Percentiles rank a stretch among this genome's conserved stretches.
These are phyloP conservation scores for Crassisporium funariophilum DNA, from an alignment of 768 basidiomycete species.

Conservation along the genomic window DNA sequence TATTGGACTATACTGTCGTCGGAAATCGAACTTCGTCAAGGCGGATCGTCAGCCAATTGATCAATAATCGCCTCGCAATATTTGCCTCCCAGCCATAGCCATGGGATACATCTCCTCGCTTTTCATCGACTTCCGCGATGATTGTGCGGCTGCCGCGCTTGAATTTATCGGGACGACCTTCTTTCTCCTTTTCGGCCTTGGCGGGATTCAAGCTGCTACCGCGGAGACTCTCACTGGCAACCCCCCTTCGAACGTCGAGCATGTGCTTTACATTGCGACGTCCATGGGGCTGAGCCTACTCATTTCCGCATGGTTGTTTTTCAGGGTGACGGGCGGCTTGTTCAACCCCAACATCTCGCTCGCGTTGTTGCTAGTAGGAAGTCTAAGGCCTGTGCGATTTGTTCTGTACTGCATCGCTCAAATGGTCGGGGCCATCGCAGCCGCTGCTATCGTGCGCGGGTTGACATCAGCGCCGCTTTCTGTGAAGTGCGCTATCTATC, in stretches of 20 bases:
- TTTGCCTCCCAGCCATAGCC: neutral
- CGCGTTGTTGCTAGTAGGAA: slow-evolving; percentile 58
- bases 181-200: slow-evolving; percentile 67
- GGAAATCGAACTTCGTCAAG: too few species aligned
- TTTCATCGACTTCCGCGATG: slow-evolving; percentile 33
- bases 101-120: neutral
- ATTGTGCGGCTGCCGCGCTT: slow-evolving; percentile 50
- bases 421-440: slow-evolving; percentile 59
- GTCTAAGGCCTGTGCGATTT: slow-evolving; percentile 56
- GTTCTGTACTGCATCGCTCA: slow-evolving; percentile 65
- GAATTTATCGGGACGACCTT: slow-evolving; percentile 62
- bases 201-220: slow-evolving; percentile 61
- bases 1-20: too few species aligned
- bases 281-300: slow-evolving; percentile 65
- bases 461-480: slow-evolving; percentile 56
- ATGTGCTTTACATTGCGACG: slow-evolving; percentile 56
- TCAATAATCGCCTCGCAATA: neutral
- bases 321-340: slow-evolving; percentile 59
- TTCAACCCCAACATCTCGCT: slow-evolving; percentile 69
- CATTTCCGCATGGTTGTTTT: slow-evolving; percentile 69
- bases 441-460: slow-evolving; percentile 53
- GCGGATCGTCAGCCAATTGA: too few species aligned
- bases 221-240: slow-evolving; percentile 29
- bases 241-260: slow-evolving; percentile 37
- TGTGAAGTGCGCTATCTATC: slow-evolving; percentile 46